Percentiles rank a stretch among this genome's conserved stretches.
phyloP scores from a whole-genome alignment of 257 asterid species.

The Solanum sejunctum region DNA sequence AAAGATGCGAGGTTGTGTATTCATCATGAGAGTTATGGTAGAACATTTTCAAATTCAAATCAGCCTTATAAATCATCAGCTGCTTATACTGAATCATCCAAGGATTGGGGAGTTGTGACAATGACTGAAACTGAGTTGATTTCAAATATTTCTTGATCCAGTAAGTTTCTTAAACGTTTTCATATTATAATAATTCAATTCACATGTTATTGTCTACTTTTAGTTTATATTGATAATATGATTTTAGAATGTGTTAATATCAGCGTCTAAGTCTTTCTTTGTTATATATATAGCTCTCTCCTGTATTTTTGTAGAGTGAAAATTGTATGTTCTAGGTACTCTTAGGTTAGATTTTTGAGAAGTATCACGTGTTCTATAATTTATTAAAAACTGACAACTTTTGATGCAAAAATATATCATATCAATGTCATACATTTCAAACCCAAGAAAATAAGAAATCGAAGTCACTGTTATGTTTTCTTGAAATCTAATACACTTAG shows the following conservation, averaged over 20 bases:
- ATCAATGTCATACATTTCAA: too few relatives aligned
- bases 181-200: background rate
- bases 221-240: background rate
- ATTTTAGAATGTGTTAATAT: background rate
- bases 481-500: background rate
- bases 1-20: constrained; percentile 27
- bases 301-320: background rate
- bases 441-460: background rate
- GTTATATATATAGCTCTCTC: background rate
- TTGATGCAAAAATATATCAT: background rate
- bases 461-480: background rate
- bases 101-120: constrained; percentile 41
- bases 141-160: constrained; percentile 41
- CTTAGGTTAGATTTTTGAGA: background rate
- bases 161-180: constrained; percentile 8
- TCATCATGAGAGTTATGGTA: constrained; percentile 38
- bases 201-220: background rate
- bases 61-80: constrained; percentile 16
- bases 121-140: constrained; percentile 30
- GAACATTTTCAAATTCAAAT: constrained; percentile 26
- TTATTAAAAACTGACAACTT: background rate
- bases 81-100: constrained; percentile 57
- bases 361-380: background rate
- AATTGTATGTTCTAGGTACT: background rate
- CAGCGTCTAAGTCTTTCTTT: background rate